These are phyloP conservation scores for Cryptococcus floricola DNA, from an alignment of 1,284 basidiomycete species.

Conservation along the genomic window DNA sequence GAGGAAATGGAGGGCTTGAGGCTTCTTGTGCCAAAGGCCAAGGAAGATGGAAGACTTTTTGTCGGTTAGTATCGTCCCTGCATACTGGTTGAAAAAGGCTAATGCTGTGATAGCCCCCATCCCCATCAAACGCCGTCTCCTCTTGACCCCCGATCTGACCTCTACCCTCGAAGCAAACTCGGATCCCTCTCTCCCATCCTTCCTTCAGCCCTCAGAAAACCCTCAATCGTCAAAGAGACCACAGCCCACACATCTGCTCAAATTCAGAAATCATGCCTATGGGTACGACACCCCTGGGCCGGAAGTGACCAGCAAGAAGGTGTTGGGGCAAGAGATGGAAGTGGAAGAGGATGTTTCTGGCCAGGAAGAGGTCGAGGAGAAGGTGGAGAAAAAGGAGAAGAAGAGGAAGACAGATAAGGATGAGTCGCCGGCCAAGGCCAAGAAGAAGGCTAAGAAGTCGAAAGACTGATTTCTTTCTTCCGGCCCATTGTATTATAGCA, in stretches of 20 bases:
- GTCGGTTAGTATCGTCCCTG: conserved; percentile 28
- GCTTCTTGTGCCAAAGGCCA: conserved; percentile 37
- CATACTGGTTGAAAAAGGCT: neutral
- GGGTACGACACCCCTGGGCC: conserved; percentile 41
- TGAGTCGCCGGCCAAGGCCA: conserved; percentile 18
- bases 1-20: conserved; percentile 45
- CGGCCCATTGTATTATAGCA: neutral
- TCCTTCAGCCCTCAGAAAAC: conserved; percentile 9
- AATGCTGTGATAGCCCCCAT: conserved; percentile 30
- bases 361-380: neutral
- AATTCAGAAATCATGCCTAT: conserved; percentile 39
- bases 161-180: neutral
- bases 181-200: conserved; percentile 15
- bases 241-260: conserved; percentile 38
- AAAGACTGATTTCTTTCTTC: conserved; percentile 9
- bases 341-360: neutral
- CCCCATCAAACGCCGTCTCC: conserved; percentile 33
- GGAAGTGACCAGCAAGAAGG: neutral
- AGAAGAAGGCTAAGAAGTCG: conserved; percentile 34
- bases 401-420: conserved; percentile 14
- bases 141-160: conserved; percentile 31
- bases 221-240: conserved; percentile 17
- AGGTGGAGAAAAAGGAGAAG: conserved; percentile 17
- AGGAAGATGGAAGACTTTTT: conserved; percentile 30
- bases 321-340: conserved; percentile 1